A percentile compares a stretch with the other conserved stretches of the same genome.
These are phyloP conservation scores for Parathielavia appendiculata DNA, from an alignment of 495 filamentous ascomycete genomes.

Conservation along the genomic window DNA sequence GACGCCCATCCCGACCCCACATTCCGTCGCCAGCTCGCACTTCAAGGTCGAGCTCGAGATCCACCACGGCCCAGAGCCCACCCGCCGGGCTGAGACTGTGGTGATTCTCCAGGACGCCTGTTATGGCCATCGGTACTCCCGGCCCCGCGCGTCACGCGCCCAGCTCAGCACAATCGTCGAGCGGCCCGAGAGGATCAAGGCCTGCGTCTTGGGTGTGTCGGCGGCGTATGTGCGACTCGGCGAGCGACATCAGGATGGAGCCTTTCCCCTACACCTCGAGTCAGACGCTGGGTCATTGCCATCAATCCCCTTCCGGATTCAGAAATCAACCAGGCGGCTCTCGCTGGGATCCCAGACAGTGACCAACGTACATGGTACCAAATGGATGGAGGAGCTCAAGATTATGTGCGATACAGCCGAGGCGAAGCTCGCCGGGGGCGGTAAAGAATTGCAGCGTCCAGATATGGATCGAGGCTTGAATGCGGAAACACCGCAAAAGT, in stretches of 20 bases:
- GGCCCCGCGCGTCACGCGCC: constrained; percentile 64
- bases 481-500: constrained; percentile 42
- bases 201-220: constrained; percentile 72
- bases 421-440: constrained; percentile 61
- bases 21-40: constrained; percentile 61
- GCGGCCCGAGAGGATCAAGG: constrained; percentile 85
- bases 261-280: constrained; percentile 53
- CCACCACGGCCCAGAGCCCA: constrained; percentile 50
- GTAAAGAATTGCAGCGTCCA: constrained; percentile 69
- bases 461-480: constrained; percentile 44
- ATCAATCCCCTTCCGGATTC: constrained; percentile 72
- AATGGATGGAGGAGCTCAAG: constrained; percentile 90
- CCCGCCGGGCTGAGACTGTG: constrained; percentile 55
- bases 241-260: constrained; percentile 68
- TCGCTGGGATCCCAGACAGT: constrained; percentile 63
- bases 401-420: constrained; percentile 76
- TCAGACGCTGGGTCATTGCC: constrained; percentile 48
- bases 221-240: constrained; percentile 87
- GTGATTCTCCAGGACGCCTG: constrained; percentile 88
- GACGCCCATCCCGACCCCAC: constrained; percentile 52
- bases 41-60: constrained; percentile 64
- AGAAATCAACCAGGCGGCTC: constrained; percentile 62
- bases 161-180: constrained; percentile 76
- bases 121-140: constrained; percentile 85
- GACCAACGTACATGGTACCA: constrained; percentile 73